Conservation (phyloP, 371 early-diverging fungal genomes). For the Syncephalastrum monosporum region DNA sequence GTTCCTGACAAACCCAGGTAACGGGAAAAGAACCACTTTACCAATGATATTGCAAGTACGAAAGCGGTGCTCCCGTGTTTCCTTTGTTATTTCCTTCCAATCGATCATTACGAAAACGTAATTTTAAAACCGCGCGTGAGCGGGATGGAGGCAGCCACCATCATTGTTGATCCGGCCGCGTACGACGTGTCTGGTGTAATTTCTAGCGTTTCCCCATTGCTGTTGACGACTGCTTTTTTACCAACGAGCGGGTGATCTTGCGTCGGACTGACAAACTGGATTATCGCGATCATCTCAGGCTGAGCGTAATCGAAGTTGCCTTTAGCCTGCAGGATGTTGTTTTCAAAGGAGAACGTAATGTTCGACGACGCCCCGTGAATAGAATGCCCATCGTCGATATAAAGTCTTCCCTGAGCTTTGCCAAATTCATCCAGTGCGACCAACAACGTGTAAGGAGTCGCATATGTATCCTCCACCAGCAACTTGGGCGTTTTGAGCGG, state of each 20-base stretch:
- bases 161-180: too few species aligned
- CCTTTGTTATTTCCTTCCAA: too few species aligned
- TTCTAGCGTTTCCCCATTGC: too few species aligned
- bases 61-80: too few species aligned
- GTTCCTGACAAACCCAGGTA: too few species aligned
- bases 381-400: slow-evolving; percentile 61
- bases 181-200: too few species aligned
- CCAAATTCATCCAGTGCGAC: slow-evolving; percentile 48
- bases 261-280: slow-evolving; percentile 11
- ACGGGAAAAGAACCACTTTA: too few species aligned
- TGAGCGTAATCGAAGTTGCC: slow-evolving; percentile 31
- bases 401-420: slow-evolving; percentile 47
- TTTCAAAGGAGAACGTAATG: slow-evolving; percentile 24
- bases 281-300: slow-evolving; percentile 17
- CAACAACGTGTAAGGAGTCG: slow-evolving; percentile 41
- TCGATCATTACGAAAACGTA: too few species aligned
- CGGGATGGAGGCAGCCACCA: too few species aligned
- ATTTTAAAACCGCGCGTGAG: too few species aligned
- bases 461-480: slow-evolving; percentile 45
- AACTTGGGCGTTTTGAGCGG: slow-evolving; percentile 38
- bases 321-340: slow-evolving; percentile 22
- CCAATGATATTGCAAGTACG: too few species aligned
- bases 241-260: not conserved
- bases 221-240: too few species aligned
- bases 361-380: slow-evolving; percentile 24